Conservation (phyloP, 1,284 basidiomycete genomes). For the Meira nashicola region DNA sequence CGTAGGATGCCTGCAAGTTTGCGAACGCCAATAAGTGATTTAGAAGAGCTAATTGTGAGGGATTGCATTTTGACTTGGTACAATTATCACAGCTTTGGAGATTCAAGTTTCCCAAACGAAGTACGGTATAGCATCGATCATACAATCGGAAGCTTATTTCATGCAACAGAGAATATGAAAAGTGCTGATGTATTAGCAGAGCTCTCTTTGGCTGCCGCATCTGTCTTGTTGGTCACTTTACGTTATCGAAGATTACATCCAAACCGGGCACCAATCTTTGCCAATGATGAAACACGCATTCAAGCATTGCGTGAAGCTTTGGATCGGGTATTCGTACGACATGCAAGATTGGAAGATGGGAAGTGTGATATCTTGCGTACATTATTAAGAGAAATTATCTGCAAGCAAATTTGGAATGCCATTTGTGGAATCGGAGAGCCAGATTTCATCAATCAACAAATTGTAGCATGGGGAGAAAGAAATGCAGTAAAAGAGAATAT, state of each 20-base stretch:
- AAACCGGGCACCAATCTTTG: neutral
- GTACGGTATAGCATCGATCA: slow-evolving; percentile 37
- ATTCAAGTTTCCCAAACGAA: slow-evolving; percentile 32
- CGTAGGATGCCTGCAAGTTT: neutral
- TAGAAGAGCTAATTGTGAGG: slow-evolving; percentile 30
- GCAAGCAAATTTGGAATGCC: slow-evolving; percentile 42
- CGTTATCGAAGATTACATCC: slow-evolving; percentile 15
- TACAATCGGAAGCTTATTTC: slow-evolving; percentile 28
- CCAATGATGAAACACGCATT: slow-evolving; percentile 16
- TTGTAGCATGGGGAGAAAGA: slow-evolving; percentile 30
- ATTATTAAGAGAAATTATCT: slow-evolving; percentile 36
- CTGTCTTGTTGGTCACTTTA: slow-evolving; percentile 34
- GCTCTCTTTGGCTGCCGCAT: slow-evolving; percentile 37
- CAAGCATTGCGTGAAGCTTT: slow-evolving; percentile 34
- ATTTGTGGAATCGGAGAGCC: slow-evolving; percentile 37
- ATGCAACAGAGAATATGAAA: slow-evolving; percentile 21
- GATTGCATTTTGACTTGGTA: slow-evolving; percentile 46
- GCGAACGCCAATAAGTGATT: slow-evolving; percentile 22
- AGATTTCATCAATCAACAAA: slow-evolving; percentile 42
- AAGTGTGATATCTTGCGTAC: slow-evolving; percentile 28
- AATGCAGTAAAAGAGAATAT: neutral
- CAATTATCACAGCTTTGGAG: slow-evolving; percentile 33
- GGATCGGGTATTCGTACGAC: slow-evolving; percentile 29
- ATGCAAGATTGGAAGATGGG: slow-evolving; percentile 26
- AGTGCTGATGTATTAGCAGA: slow-evolving; percentile 33